Evolutionary conservation across 2,329 filamentous ascomycete genomes (phyloP), one percentile per base, ranked within the genome.

Genomic region (Trichoderma koningii): DNA sequence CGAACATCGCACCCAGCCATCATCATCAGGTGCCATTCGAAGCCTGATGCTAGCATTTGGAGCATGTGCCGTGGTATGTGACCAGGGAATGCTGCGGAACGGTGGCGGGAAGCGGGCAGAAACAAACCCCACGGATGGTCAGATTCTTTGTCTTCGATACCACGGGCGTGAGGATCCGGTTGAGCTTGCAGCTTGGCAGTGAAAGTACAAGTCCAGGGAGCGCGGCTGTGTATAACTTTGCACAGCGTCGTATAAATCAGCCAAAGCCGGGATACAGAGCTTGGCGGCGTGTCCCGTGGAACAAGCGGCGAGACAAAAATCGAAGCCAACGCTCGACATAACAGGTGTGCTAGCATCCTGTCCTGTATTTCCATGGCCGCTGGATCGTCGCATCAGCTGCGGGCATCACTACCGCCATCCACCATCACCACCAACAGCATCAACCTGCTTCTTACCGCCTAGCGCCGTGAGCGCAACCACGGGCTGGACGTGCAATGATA

Each of bases 371-470:
- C 34, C 12, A 38, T 14, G 12, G 14, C 34, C 34, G 19, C 15
- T 30, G 23, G 45, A 60, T 48, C 30, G 52, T 21, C 38, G 19
- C 42, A 26, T 50, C 45, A 38, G 10, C 34, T 38, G 34, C 34
- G 34, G 34, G 34, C 34, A 38, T 38, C 34, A 38, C 34, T 12
- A 38, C 34, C 34, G 12, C 34, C 34, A 38, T 38, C 34, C 34
- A 38, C 34, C 34, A 38, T 15, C 28, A 60, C 26, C 26, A 38
- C 56, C 28, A 48, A 30, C 21, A 42, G n/a, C 26, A 45, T 38
- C 60, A 63, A 63, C 50, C 60, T 63, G 60, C 50, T 55, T 45
- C 28, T 63, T 63, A 19, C 23, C 44, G 48, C 60, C 51, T 63
- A 55, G 60, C 48, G 60, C 38, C 34, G 41, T 15, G 38, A 53